Evolutionary conservation across 306 rosid genomes (phyloP).

Genomic region (Carpinus fangiana): DNA sequence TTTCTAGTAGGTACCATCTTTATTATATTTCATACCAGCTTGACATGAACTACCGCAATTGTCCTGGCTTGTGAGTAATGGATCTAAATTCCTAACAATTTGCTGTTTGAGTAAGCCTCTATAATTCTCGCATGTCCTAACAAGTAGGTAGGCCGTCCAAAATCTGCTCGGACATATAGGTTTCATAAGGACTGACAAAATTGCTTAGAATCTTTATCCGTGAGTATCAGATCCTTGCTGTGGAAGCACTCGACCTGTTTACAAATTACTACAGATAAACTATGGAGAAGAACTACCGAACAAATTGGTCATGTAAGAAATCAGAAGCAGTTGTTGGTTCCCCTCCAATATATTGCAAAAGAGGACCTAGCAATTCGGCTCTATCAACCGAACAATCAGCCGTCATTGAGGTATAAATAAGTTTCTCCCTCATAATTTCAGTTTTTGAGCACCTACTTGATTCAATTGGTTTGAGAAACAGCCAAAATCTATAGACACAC

Average conservation of each 20-base stretch:
- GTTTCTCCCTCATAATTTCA: not conserved
- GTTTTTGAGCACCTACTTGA: constrained; percentile 1
- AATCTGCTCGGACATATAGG: too few species aligned
- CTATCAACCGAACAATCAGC: not conserved
- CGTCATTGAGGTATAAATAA: not conserved
- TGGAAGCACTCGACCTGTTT: too few species aligned
- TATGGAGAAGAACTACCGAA: not conserved
- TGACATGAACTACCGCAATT: not conserved
- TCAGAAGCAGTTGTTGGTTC: not conserved
- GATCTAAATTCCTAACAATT: not conserved
- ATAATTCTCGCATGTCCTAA: too few species aligned
- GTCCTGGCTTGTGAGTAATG: not conserved
- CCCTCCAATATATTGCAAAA: too few species aligned
- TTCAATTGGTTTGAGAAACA: not conserved
- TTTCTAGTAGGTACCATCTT: constrained; percentile 19
- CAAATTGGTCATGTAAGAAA: not conserved
- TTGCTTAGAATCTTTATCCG: too few species aligned
- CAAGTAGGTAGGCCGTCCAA: too few species aligned
- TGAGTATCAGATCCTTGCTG: too few species aligned
- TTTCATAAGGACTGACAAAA: too few species aligned
- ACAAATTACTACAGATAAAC: not conserved
- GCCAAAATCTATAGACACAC: not conserved
- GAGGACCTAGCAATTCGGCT: not conserved
- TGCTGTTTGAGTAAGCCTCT: too few species aligned
- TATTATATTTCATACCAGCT: constrained; percentile 4